Conservation (phyloP, 768 basidiomycete species). For the Pleurotus tuoliensis region DNA sequence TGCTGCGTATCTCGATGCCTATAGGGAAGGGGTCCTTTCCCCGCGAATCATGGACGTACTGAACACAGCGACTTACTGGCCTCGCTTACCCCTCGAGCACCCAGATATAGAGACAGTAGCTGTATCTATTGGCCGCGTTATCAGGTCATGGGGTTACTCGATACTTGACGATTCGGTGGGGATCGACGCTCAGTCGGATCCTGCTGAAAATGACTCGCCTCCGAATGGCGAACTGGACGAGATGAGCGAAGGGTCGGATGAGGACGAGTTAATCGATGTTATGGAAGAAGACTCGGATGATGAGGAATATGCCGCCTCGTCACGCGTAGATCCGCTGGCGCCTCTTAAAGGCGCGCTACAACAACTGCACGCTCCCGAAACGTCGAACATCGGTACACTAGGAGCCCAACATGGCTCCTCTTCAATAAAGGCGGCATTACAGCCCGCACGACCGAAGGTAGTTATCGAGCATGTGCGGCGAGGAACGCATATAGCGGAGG, state of each 20-base stretch:
- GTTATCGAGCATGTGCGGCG: conserved; percentile 64
- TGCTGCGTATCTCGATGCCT: conserved; percentile 56
- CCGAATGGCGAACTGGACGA: conserved; percentile 15
- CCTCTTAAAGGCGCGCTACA: conserved; percentile 66
- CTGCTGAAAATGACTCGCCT: conserved; percentile 15
- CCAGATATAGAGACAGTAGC: conserved; percentile 71
- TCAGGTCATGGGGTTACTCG: conserved; percentile 65
- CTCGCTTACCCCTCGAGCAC: conserved; percentile 69
- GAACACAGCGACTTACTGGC: conserved; percentile 65
- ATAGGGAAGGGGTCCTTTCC: conserved; percentile 53
- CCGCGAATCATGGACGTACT: conserved; percentile 58
- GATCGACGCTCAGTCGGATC: conserved; percentile 35
- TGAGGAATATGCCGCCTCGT: conserved; percentile 6
- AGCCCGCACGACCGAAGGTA: conserved; percentile 16
- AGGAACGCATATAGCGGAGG: conserved; percentile 60
- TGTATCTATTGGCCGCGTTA: conserved; percentile 55
- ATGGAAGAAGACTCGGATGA: conserved; percentile 54
- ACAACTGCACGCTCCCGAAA: conserved; percentile 45
- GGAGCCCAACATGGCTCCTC: conserved; percentile 30
- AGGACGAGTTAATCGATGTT: conserved; percentile 67
- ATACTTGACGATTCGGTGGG: conserved; percentile 68
- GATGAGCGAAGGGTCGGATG: conserved; percentile 33
- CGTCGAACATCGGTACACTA: conserved; percentile 17
- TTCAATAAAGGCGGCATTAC: conserved; percentile 24
- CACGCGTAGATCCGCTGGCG: conserved; percentile 49